These are phyloP conservation scores for Cyberlindnera euphorbiiphila DNA, from an alignment of 805 yeast species.

Conservation along the genomic window DNA sequence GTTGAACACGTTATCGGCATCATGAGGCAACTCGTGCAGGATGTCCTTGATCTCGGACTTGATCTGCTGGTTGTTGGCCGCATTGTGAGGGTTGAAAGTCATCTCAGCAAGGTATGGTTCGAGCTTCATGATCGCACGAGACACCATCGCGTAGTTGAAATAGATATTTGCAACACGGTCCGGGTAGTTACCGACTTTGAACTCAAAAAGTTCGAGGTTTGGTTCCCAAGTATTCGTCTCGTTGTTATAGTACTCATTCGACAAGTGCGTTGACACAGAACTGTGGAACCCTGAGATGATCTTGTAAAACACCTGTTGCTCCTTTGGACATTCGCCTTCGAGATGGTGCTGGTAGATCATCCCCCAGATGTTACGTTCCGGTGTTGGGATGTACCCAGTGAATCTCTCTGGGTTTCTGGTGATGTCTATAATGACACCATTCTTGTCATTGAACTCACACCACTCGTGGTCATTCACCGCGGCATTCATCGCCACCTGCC, in stretches of 20 bases:
- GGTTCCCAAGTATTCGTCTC: conserved; percentile 82
- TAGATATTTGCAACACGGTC: conserved; percentile 88
- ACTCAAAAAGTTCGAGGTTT: conserved; percentile 75
- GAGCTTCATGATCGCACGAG: conserved; percentile 74
- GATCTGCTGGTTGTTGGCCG: conserved; percentile 41
- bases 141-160: conserved; percentile 85
- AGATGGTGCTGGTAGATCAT: conserved; percentile 78
- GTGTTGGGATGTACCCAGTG: conserved; percentile 94
- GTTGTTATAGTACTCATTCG: conserved; percentile 74
- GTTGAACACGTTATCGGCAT: conserved; percentile 39
- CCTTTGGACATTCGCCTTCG: conserved; percentile 61
- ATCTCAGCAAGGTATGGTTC: conserved; percentile 48
- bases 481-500: conserved; percentile 25
- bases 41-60: conserved; percentile 36
- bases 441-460: conserved; percentile 63
- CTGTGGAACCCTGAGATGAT: conserved; percentile 93
- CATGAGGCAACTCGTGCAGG: conserved; percentile 23
- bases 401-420: conserved; percentile 90
- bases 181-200: conserved; percentile 81
- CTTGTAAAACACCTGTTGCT: conserved; percentile 84
- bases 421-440: conserved; percentile 81
- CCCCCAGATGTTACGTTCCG: conserved; percentile 88
- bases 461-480: conserved; percentile 57
- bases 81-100: conserved; percentile 42
- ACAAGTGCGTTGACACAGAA: conserved; percentile 87